Percentiles rank a stretch among this genome's conserved stretches.
Conservation (phyloP, 306 rosid genomes). For the Argentina anserina region DNA sequence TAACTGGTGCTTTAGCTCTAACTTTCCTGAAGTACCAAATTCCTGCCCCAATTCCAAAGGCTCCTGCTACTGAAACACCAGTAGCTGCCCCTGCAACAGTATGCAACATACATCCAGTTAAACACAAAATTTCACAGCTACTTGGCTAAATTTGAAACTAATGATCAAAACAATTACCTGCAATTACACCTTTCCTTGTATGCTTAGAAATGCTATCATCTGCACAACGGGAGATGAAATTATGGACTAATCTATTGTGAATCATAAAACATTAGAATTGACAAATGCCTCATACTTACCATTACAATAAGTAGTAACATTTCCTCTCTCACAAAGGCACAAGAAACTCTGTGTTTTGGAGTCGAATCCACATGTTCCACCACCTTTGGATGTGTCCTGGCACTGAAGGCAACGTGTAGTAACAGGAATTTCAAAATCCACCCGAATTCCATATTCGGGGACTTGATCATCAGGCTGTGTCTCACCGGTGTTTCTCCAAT, state of each 20-base stretch:
- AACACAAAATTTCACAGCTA: neutral
- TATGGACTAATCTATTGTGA: neutral
- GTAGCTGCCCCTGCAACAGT: constrained; percentile 56
- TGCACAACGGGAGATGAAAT: constrained; percentile 35
- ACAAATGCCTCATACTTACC: constrained; percentile 36
- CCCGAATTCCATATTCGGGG: constrained; percentile 75
- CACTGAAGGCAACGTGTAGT: constrained; percentile 79
- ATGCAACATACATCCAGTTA: neutral
- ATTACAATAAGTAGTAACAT: constrained; percentile 72
- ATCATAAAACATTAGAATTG: neutral
- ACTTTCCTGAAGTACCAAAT: constrained; percentile 73
- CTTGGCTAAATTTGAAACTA: neutral
- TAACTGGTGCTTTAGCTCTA: constrained; percentile 73
- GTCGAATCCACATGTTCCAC: constrained; percentile 84
- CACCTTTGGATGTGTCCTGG: constrained; percentile 72
- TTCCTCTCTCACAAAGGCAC: constrained; percentile 69
- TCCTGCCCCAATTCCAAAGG: constrained; percentile 77
- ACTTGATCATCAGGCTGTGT: constrained; percentile 80
- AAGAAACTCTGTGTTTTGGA: constrained; percentile 42
- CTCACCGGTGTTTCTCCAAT: constrained; percentile 78
- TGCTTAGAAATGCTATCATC: constrained; percentile 51
- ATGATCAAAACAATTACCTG: constrained; percentile 46
- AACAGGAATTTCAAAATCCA: constrained; percentile 78
- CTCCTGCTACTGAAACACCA: constrained; percentile 70
- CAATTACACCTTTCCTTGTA: constrained; percentile 55